Conservation (phyloP, 768 basidiomycete genomes). For the Trametes cubensis region DNA sequence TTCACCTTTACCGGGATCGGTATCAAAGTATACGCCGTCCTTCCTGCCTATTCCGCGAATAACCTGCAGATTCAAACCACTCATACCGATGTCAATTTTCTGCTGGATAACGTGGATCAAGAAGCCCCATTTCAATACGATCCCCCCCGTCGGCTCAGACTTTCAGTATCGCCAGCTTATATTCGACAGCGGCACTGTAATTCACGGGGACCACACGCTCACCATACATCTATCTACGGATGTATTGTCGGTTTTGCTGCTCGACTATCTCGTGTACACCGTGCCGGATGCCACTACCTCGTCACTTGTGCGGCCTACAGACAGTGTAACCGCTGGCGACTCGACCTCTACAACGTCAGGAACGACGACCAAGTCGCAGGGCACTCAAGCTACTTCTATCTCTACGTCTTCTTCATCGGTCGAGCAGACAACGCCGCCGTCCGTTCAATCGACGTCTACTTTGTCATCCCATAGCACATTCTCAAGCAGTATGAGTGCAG, state of each 20-base stretch:
- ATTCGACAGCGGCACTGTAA: background rate
- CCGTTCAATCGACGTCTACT: too few relatives aligned
- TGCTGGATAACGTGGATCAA: background rate
- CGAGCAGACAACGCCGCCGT: too few relatives aligned
- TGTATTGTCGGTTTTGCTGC: background rate
- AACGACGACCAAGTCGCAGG: background rate
- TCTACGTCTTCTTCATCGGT: too few relatives aligned
- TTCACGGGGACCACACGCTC: background rate
- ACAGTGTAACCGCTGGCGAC: background rate
- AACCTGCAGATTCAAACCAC: background rate
- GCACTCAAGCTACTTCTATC: too few relatives aligned
- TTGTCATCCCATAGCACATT: too few relatives aligned
- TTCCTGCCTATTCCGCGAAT: background rate
- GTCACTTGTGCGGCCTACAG: background rate
- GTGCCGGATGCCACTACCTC: background rate
- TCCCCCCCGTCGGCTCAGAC: background rate
- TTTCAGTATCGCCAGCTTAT: slow-evolving; percentile 9
- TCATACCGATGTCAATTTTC: slow-evolving; percentile 11
- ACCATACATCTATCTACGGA: background rate
- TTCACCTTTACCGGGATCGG: slow-evolving; percentile 6
- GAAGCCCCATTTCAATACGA: background rate
- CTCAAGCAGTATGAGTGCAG: too few relatives aligned
- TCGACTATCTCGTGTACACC: slow-evolving; percentile 17
- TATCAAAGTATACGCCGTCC: slow-evolving; percentile 13
- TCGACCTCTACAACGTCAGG: background rate